Evolutionary conservation across 306 rosid genomes (phyloP).

Genomic region (Lathyrus tuberosus): DNA sequence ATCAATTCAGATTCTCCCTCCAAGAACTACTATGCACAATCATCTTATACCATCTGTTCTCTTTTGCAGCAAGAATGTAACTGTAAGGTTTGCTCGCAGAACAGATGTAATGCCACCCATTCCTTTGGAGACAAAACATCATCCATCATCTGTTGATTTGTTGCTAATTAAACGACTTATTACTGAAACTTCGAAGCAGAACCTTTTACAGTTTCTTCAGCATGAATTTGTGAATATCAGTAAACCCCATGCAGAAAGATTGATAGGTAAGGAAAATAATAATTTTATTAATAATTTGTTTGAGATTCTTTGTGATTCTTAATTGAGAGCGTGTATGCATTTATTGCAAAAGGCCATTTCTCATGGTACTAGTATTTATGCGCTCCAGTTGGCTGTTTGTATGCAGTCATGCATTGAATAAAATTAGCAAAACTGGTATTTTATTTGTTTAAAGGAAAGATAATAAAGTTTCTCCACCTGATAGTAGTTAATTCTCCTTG

Average conservation of each 20-base stretch:
- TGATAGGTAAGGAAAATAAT: constrained; percentile 65
- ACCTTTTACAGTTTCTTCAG: constrained; percentile 91
- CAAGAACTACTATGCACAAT: constrained; percentile 20
- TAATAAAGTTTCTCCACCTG: constrained; percentile 28
- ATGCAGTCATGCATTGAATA: constrained; percentile 9
- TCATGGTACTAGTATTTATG: neutral
- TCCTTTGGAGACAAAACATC: constrained; percentile 94
- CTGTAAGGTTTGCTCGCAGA: constrained; percentile 88
- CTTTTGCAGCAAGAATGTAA: constrained; percentile 76
- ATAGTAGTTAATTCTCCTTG: neutral
- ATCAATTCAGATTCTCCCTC: constrained; percentile 34
- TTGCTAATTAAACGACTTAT: constrained; percentile 86
- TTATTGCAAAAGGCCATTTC: constrained; percentile 11
- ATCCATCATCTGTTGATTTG: constrained; percentile 92
- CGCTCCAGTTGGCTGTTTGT: constrained; percentile 7
- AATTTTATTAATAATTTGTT: constrained; percentile 14
- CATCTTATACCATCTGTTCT: constrained; percentile 35
- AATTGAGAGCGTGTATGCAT: neutral
- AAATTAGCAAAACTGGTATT: constrained; percentile 9
- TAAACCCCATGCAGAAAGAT: constrained; percentile 83
- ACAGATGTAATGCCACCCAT: constrained; percentile 97
- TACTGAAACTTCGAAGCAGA: constrained; percentile 81
- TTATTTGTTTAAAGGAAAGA: constrained; percentile 10
- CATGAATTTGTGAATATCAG: constrained; percentile 88
- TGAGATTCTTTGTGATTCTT: constrained; percentile 21